Evolutionary conservation across 192 early-diverging fungal genomes (phyloP).

Genomic region (Coemansia sp.): DNA sequence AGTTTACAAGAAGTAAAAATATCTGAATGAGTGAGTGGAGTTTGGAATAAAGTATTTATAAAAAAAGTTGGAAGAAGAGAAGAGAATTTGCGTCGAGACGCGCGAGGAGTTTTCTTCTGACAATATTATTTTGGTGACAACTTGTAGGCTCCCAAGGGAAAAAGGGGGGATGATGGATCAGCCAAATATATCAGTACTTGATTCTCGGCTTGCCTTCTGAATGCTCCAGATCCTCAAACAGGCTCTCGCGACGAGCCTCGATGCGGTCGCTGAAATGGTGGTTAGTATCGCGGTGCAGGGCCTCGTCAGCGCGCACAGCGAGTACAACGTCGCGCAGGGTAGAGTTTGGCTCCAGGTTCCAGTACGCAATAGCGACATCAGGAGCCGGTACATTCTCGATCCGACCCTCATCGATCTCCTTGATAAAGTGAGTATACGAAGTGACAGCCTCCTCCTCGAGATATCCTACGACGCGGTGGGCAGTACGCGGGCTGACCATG

Average conservation of each 20-base stretch:
- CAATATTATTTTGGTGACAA: not conserved
- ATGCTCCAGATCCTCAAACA: conserved; percentile 54
- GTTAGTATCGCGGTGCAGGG: conserved; percentile 88
- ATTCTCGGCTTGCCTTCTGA: conserved; percentile 33
- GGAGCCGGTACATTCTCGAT: conserved; percentile 77
- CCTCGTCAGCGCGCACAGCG: conserved; percentile 89
- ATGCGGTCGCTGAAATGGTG: conserved; percentile 82
- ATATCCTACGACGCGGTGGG: conserved; percentile 90
- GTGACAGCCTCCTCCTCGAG: conserved; percentile 93
- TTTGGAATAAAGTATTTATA: not conserved
- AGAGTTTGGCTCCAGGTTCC: conserved; percentile 66
- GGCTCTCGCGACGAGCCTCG: conserved; percentile 53
- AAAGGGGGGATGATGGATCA: not conserved
- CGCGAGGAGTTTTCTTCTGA: not conserved
- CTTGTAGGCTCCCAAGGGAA: not conserved
- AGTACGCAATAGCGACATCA: conserved; percentile 84
- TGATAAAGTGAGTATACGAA: conserved; percentile 86
- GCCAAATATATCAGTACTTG: conserved; percentile 23
- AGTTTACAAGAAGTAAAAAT: not conserved
- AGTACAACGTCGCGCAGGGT: conserved; percentile 86
- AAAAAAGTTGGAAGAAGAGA: not conserved
- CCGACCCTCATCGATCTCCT: conserved; percentile 79
- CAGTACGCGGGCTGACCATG: conserved; percentile 73
- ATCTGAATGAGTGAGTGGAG: not conserved
- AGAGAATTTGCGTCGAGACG: not conserved